Evolutionary conservation across 768 basidiomycete species (phyloP).

Genomic region (Lactarius hatsudake): DNA sequence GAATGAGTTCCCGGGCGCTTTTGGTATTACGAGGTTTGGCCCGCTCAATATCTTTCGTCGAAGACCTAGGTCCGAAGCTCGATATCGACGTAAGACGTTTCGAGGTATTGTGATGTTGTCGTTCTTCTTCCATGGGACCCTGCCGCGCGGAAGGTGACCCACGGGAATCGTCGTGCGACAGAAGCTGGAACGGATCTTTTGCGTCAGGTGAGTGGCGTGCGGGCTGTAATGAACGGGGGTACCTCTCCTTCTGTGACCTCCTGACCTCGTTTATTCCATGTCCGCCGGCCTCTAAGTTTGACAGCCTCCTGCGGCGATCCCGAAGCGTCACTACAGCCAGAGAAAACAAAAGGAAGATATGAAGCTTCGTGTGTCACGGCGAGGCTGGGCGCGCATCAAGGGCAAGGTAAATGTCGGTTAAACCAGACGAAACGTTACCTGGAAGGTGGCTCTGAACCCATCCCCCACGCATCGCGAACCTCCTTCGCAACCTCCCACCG

Average conservation of each 20-base stretch:
- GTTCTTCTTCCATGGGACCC: constrained; percentile 1
- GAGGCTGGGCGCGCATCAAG: constrained; percentile 10
- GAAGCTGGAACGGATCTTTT: constrained; percentile 18
- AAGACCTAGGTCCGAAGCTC: constrained; percentile 15
- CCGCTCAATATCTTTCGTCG: constrained; percentile 3
- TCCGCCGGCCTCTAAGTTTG: constrained; percentile 25
- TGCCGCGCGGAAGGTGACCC: constrained; percentile 16
- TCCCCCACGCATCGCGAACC: constrained; percentile 23
- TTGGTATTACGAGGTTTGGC: constrained; percentile 13
- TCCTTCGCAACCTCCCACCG: constrained; percentile 23
- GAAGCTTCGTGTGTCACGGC: constrained; percentile 25
- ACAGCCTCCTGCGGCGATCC: constrained; percentile 17
- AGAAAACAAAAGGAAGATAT: constrained; percentile 27
- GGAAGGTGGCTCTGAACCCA: constrained; percentile 6
- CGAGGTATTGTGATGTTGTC: constrained; percentile 1
- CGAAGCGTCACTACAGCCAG: constrained; percentile 16
- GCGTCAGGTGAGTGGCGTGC: constrained; percentile 9
- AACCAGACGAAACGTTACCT: constrained; percentile 10
- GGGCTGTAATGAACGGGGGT: not conserved
- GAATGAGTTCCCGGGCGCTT: constrained; percentile 20
- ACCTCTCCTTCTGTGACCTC: constrained; percentile 24
- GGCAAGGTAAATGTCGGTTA: not conserved
- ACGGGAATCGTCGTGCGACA: constrained; percentile 15
- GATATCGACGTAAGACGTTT: constrained; percentile 26
- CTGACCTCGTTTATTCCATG: constrained; percentile 28